phyloP scores from a whole-genome alignment of 2,329 filamentous ascomycete species.

The Thermomyces lanuginosus region DNA sequence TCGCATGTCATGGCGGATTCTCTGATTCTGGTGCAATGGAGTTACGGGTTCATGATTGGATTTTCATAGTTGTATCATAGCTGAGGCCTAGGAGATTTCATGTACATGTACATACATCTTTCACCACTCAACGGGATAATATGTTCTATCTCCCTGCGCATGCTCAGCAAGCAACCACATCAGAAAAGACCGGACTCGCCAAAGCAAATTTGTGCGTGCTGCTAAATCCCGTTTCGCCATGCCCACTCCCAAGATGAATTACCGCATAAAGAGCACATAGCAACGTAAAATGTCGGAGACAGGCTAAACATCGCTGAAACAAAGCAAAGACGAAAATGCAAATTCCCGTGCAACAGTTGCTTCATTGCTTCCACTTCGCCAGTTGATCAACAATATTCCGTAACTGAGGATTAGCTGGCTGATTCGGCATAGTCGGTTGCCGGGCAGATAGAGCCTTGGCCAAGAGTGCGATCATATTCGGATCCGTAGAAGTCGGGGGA shows the following conservation, averaged over 20 bases:
- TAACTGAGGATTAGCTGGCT: slow-evolving; percentile 22
- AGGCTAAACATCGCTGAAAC: no score
- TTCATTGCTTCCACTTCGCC: slow-evolving; percentile 31
- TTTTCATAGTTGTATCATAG: no score
- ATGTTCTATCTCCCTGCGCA: no score
- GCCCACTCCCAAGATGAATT: background rate
- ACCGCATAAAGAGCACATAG: background rate
- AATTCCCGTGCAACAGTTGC: no score
- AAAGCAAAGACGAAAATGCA: background rate
- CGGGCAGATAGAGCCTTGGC: slow-evolving; percentile 23
- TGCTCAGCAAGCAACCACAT: no score
- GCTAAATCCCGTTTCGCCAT: background rate
- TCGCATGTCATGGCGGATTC: no score
- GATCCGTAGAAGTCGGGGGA: slow-evolving; percentile 14
- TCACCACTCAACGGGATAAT: no score
- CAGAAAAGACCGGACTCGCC: background rate
- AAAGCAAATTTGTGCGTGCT: background rate
- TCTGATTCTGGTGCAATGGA: no score
- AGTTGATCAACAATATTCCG: slow-evolving; percentile 34
- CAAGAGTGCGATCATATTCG: slow-evolving; percentile 22
- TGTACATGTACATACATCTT: no score
- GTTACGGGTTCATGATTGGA: no score
- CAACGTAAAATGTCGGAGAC: background rate
- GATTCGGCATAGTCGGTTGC: no score
- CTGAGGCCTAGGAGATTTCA: no score